Percentiles rank a stretch among this genome's conserved stretches.
Evolutionary conservation across 2,329 filamentous ascomycete species (phyloP).

Genomic region (Hirsutella minnesotensis): DNA sequence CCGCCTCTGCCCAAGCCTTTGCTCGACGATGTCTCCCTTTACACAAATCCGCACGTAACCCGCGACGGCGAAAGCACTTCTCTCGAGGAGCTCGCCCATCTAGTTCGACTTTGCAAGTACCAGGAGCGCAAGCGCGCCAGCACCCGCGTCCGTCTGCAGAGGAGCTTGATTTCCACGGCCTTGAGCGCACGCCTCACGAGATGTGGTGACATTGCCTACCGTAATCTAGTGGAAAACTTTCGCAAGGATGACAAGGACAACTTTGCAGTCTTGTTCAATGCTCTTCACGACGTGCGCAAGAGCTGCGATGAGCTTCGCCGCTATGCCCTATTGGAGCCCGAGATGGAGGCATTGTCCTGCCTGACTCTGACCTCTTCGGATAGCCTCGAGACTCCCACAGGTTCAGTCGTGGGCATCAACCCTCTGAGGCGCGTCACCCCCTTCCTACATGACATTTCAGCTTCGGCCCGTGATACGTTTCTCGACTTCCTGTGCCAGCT

Average conservation of each 20-base stretch:
- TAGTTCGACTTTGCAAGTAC: constrained; percentile 67
- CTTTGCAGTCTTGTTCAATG: constrained; percentile 65
- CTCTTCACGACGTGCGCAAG: constrained; percentile 66
- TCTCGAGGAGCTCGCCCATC: constrained; percentile 64
- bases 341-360: constrained; percentile 48
- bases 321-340: constrained; percentile 60
- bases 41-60: constrained; percentile 48
- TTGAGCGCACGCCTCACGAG: constrained; percentile 63
- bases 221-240: constrained; percentile 67
- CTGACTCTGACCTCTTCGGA: constrained; percentile 32
- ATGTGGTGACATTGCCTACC: constrained; percentile 62
- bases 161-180: constrained; percentile 62
- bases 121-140: constrained; percentile 70
- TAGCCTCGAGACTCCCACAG: constrained; percentile 34
- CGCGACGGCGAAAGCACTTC: constrained; percentile 55
- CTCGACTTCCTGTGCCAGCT: constrained; percentile 71
- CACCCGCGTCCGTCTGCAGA: constrained; percentile 60
- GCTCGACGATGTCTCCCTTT: constrained; percentile 53
- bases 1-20: constrained; percentile 40
- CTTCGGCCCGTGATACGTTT: constrained; percentile 62
- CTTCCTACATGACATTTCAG: constrained; percentile 63
- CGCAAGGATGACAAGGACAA: constrained; percentile 66
- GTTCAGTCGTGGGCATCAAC: constrained; percentile 25
- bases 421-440: constrained; percentile 33
- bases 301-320: constrained; percentile 63